phyloP scores from a whole-genome alignment of 768 basidiomycete genomes.

The Cystobasidium ongulense region DNA sequence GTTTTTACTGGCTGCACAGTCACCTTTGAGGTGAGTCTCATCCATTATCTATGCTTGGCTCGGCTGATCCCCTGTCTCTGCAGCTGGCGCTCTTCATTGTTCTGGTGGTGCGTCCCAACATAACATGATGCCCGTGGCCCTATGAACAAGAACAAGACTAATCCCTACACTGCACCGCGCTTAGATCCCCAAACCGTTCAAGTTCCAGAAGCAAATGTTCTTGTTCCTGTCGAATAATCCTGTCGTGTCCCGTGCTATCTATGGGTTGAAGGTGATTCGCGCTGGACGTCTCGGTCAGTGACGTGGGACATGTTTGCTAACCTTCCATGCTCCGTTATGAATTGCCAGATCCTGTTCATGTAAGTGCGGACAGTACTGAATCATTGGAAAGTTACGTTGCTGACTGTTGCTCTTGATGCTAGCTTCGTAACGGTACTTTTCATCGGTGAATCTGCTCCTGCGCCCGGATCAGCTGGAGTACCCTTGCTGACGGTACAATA shows the following conservation, averaged over 20 bases:
- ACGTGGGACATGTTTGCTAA: neutral
- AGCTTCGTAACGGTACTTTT: constrained; percentile 33
- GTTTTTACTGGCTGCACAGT: neutral
- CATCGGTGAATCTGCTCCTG: constrained; percentile 12
- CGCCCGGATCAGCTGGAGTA: neutral
- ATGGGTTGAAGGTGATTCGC: constrained; percentile 15
- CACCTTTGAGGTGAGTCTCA: constrained; percentile 20
- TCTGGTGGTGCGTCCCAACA: constrained; percentile 16
- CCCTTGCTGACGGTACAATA: neutral
- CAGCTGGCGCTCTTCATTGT: constrained; percentile 31
- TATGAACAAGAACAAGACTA: neutral
- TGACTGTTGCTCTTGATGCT: neutral
- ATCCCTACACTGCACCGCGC: neutral
- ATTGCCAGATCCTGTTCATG: constrained; percentile 35
- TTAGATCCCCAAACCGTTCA: constrained; percentile 33
- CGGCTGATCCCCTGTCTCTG: neutral
- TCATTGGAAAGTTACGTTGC: neutral
- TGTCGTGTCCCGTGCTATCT: constrained; percentile 18
- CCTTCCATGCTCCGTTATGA: neutral
- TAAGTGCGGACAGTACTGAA: neutral
- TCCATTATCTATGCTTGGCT: neutral
- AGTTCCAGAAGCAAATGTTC: constrained; percentile 22
- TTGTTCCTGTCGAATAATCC: constrained; percentile 32
- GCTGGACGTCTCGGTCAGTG: neutral
- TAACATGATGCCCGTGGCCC: neutral